Conservation (phyloP, 2,329 filamentous ascomycete genomes). For the Escovopsis sp. region DNA sequence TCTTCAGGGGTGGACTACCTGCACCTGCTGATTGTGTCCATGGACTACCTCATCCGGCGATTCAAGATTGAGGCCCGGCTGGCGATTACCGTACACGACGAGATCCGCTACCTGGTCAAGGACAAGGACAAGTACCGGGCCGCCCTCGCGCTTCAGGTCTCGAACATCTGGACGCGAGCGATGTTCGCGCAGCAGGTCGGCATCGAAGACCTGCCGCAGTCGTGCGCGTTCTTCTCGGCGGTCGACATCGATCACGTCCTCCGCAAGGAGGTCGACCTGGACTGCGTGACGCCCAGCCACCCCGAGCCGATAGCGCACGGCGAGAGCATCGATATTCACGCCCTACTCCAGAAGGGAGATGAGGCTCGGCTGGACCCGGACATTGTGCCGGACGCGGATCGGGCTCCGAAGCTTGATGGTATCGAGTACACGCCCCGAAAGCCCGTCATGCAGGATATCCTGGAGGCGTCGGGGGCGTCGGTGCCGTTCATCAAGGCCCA, state of each 20-base stretch:
- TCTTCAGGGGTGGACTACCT: conserved; percentile 95
- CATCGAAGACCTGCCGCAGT: conserved; percentile 86
- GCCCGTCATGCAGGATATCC: conserved; percentile 66
- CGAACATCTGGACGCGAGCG: conserved; percentile 91
- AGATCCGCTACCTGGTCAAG: conserved; percentile 85
- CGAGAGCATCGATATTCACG: conserved; percentile 69
- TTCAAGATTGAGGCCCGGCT: conserved; percentile 78
- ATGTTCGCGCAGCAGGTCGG: conserved; percentile 97
- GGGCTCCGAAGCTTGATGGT: conserved; percentile 34
- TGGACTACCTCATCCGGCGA: conserved; percentile 82
- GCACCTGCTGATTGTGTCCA: conserved; percentile 79
- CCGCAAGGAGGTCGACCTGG: conserved; percentile 97
- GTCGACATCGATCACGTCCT: conserved; percentile 91
- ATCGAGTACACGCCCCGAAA: conserved; percentile 56
- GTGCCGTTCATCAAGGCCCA: conserved; percentile 68
- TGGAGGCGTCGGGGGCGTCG: conserved; percentile 30
- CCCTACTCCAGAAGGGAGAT: conserved; percentile 61
- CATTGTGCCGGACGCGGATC: conserved; percentile 24
- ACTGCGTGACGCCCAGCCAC: conserved; percentile 86
- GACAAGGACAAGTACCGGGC: conserved; percentile 75
- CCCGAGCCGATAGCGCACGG: conserved; percentile 63
- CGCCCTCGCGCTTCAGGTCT: conserved; percentile 84
- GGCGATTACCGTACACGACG: conserved; percentile 90
- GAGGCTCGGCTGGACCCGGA: conserved; percentile 53
- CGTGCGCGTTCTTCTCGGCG: conserved; percentile 89